Evolutionary conservation across 805 yeast genomes (phyloP).

Genomic region (Jamesozyma jinghongensis): DNA sequence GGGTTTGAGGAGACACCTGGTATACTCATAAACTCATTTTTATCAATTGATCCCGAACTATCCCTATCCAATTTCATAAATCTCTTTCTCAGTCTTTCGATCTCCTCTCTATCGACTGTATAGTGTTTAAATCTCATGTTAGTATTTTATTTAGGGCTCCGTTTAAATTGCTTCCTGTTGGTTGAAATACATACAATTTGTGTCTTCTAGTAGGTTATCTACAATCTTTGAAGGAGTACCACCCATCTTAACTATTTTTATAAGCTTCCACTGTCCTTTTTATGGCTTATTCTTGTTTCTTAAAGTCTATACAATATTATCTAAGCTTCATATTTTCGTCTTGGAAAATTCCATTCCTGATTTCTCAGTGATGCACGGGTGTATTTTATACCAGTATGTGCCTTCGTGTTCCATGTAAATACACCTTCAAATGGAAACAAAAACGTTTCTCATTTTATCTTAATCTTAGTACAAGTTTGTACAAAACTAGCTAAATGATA

Average conservation of each 20-base stretch:
- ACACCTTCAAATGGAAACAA: no score
- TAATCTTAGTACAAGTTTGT: no score
- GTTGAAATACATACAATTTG: constrained; percentile 60
- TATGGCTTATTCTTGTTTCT: not conserved
- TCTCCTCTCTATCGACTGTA: constrained; percentile 75
- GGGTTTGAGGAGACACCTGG: constrained; percentile 93
- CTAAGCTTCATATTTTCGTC: no score
- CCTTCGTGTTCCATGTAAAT: no score
- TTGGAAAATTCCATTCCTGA: no score
- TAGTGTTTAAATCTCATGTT: constrained; percentile 4
- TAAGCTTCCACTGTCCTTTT: not conserved
- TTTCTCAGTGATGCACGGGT: no score
- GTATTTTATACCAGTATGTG: no score
- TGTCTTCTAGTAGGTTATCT: constrained; percentile 69
- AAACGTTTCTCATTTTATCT: no score
- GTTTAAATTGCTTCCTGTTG: no score
- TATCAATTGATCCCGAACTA: constrained; percentile 85
- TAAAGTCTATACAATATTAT: no score
- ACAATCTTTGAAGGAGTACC: constrained; percentile 49
- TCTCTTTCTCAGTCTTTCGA: constrained; percentile 81
- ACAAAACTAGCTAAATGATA: no score
- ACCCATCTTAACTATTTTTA: constrained; percentile 38
- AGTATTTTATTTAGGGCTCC: no score
- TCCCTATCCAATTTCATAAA: constrained; percentile 94
- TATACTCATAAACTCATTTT: constrained; percentile 79